These are phyloP conservation scores for Leptographium wingfieldii DNA, from an alignment of 2,329 filamentous ascomycete genomes.

Conservation along the genomic window DNA sequence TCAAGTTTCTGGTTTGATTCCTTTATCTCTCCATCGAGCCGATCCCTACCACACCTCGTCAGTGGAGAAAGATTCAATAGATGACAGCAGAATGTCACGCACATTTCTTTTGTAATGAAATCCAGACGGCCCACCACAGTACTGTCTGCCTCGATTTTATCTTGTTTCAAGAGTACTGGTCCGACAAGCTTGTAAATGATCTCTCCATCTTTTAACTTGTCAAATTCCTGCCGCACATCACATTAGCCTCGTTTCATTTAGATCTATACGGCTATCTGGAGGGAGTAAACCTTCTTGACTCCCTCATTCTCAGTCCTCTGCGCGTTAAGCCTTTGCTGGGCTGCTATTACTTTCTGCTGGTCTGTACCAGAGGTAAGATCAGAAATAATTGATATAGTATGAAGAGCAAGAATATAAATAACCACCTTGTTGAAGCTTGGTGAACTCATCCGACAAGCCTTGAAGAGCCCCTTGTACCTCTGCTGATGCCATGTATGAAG, in stretches of 20 bases:
- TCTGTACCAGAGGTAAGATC: conserved; percentile 38
- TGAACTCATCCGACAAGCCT: conserved; percentile 73
- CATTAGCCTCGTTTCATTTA: background rate
- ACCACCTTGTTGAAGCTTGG: conserved; percentile 71
- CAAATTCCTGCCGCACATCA: conserved; percentile 54
- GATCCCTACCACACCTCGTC: conserved; percentile 12
- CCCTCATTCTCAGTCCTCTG: conserved; percentile 87
- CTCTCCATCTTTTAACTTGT: conserved; percentile 62
- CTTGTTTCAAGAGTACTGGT: conserved; percentile 87
- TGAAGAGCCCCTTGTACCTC: conserved; percentile 69
- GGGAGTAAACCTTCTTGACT: conserved; percentile 58
- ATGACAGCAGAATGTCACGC: conserved; percentile 3
- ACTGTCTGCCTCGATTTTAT: conserved; percentile 77
- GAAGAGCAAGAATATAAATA: background rate
- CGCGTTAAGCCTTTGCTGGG: conserved; percentile 82
- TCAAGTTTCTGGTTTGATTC: conserved; percentile 44
- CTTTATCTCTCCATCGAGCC: conserved; percentile 39
- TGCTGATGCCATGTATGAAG: conserved; percentile 26
- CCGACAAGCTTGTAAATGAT: conserved; percentile 95
- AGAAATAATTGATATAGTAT: background rate
- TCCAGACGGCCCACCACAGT: conserved; percentile 84
- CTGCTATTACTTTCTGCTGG: conserved; percentile 60
- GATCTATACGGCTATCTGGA: background rate
- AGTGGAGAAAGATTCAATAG: background rate
- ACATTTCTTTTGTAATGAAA: conserved; percentile 93